Evolutionary conservation across 345 rosid genomes (phyloP), one percentile per base, ranked within the genome.

Genomic region (Citrus mangshanensis): DNA sequence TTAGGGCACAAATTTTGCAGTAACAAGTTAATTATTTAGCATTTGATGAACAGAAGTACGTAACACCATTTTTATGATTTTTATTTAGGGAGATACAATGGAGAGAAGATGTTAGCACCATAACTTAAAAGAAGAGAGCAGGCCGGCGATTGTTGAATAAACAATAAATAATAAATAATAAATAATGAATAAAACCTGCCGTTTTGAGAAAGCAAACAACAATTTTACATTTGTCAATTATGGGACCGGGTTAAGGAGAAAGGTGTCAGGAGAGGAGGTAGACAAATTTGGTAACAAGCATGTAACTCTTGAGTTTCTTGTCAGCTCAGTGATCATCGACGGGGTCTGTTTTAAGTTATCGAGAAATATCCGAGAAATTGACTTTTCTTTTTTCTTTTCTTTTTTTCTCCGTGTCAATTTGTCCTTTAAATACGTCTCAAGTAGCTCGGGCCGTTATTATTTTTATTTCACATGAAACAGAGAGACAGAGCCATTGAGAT

Each of bases 291-390:
- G 40, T 37, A 68, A 68, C 71, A 46, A 18, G 24, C 59, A 27
- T 14, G 60, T 49, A 46, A 27, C 73, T 49, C 24, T 2, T 34
- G 7, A 46, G 1, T 5, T 25, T 49, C 60, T 54, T 46, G 13
- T 14, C 3, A 30, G 67, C 30, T 7, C 12, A 30, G 67, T 10
- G 21, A 66, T 22, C 10, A 46, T 46, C 35, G 8, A 21, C n/a
- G 14, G 34, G 58, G 64, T 72, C 42, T 21, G 75, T 73, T 73
- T 46, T 59, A 68, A 70, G 65, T 74, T 49, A 24, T 51, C 70
- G 77, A 38, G 68, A 63, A 59, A 80, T 63, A 58, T 70, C 68
- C 24, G 61, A 64, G 28, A 59, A 66, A 10, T 72, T 54, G 76
- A 79, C 78, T 35, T 35, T 34, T 19, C 16, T 42, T 7, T 8